Evolutionary conservation across 305 asterid species (phyloP).

Genomic region (Coffea humblotiana): DNA sequence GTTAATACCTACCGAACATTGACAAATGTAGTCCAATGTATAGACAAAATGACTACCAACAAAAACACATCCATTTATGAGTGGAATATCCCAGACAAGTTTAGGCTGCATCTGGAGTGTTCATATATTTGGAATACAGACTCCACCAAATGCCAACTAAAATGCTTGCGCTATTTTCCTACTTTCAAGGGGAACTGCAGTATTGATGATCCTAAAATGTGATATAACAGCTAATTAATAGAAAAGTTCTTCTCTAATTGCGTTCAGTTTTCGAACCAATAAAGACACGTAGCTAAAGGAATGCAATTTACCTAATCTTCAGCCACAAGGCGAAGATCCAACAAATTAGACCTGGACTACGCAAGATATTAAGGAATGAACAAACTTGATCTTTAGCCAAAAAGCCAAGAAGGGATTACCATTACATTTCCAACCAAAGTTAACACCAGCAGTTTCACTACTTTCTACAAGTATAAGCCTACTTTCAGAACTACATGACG

Average conservation of each 20-base stretch:
- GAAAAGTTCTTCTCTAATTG: not conserved
- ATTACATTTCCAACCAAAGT: not conserved
- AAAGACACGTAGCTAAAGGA: too few relatives aligned
- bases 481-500: not conserved
- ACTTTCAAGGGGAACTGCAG: too few relatives aligned
- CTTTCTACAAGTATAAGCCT: not conserved
- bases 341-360: not conserved
- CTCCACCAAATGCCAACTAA: not conserved
- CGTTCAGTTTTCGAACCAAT: not conserved
- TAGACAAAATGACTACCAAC: not conserved
- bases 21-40: not conserved
- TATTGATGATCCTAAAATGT: not conserved
- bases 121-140: not conserved
- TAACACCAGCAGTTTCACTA: not conserved
- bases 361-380: not conserved
- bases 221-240: not conserved
- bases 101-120: not conserved
- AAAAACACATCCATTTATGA: not conserved
- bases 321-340: not conserved
- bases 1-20: not conserved
- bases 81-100: not conserved
- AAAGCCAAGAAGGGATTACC: not conserved
- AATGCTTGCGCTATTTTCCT: not conserved
- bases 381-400: not conserved
- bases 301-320: not conserved